Conservation (phyloP, 2,329 filamentous ascomycete genomes). For the Orbilia blumenaviensis region DNA sequence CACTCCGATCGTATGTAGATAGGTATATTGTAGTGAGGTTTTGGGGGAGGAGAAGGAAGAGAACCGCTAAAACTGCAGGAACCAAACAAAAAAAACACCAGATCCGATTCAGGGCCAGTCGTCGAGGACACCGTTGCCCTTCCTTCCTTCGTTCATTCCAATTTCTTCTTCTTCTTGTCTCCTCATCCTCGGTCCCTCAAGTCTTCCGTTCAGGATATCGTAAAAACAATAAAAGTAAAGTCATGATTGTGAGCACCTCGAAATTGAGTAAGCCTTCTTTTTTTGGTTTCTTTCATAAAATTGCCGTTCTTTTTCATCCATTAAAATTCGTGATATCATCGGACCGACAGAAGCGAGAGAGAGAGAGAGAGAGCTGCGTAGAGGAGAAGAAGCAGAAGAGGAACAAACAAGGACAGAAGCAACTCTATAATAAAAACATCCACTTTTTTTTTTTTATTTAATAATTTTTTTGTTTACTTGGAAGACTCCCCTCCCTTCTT, state of each 20-base stretch:
- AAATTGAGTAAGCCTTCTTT: not conserved
- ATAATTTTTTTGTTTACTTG: not conserved
- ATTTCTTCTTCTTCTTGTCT: not conserved
- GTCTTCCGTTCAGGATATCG: not conserved
- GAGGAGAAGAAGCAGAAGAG: not conserved
- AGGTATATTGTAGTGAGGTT: constrained; percentile 20
- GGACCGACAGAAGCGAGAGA: not conserved
- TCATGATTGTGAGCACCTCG: not conserved
- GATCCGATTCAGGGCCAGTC: not conserved
- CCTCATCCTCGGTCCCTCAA: no score
- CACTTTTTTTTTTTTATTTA: not conserved
- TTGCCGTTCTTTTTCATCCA: not conserved
- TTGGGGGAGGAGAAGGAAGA: not conserved
- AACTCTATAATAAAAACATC: no score
- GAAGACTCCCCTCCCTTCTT: constrained; percentile 70
- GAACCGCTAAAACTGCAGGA: constrained; percentile 44
- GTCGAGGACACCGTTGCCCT: not conserved
- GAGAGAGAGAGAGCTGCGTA: not conserved
- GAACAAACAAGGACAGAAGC: no score
- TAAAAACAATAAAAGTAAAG: not conserved
- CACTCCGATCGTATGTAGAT: not conserved
- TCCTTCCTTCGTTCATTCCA: not conserved
- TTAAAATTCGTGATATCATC: no score
- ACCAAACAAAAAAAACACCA: constrained; percentile 16
- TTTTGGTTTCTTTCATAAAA: not conserved